Percentiles rank a stretch among this genome's conserved stretches.
Evolutionary conservation across 2,329 filamentous ascomycete species (phyloP).

Genomic region (Clarireedia hainanense): DNA sequence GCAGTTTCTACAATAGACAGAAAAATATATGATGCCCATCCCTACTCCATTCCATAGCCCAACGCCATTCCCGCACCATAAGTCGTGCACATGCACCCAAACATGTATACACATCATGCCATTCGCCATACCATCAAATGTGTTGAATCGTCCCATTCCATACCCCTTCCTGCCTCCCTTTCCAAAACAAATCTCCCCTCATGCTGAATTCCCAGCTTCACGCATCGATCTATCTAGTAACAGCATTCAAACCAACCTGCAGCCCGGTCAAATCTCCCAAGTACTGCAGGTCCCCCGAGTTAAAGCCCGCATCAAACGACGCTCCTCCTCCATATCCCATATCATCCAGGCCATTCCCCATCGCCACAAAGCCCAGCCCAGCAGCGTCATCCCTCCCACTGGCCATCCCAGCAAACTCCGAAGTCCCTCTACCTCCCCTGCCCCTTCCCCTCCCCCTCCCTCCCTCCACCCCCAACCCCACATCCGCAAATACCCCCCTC

Average conservation of each 20-base stretch:
- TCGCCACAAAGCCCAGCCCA: neutral
- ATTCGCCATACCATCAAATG: too few species aligned
- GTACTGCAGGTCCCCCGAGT: neutral
- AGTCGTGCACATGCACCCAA: too few species aligned
- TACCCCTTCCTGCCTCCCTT: too few species aligned
- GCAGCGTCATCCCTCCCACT: neutral
- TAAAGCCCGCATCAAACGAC: neutral
- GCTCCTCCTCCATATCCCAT: neutral
- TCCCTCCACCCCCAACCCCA: neutral
- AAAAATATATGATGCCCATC: too few species aligned
- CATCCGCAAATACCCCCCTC: slow-evolving; percentile 11
- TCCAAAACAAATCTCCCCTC: neutral
- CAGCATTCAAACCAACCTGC: neutral
- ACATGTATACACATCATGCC: too few species aligned
- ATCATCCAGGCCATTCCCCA: too few species aligned
- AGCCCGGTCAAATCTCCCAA: neutral
- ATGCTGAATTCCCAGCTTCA: neutral
- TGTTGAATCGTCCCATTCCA: too few species aligned
- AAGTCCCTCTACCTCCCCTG: neutral
- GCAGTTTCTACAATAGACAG: too few species aligned
- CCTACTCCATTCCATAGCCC: too few species aligned
- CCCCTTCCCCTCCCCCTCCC: neutral
- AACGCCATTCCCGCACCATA: too few species aligned
- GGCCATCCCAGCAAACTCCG: neutral
- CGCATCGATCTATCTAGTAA: neutral